A percentile compares a stretch with the other conserved stretches of the same genome.
Conservation (phyloP, 2,329 filamentous ascomycete genomes). For the Aureobasidium pullulans region DNA sequence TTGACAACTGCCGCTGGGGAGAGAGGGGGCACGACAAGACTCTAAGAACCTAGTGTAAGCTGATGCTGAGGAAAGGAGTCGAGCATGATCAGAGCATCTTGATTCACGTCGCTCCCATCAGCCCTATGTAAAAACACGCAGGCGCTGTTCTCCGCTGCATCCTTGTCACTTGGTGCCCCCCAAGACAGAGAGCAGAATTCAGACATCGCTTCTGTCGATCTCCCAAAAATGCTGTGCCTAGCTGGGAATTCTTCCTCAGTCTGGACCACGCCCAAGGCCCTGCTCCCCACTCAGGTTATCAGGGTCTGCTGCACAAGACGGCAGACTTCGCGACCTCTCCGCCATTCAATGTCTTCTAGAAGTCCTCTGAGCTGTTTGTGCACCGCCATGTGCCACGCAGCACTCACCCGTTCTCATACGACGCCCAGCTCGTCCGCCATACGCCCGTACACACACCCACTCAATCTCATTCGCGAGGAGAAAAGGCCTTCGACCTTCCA, state of each 20-base stretch:
- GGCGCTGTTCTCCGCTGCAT: not conserved
- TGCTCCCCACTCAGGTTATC: not conserved
- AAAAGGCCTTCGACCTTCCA: not conserved
- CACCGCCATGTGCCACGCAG: constrained; percentile 3
- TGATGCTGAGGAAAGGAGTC: constrained; percentile 12
- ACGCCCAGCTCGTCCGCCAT: not conserved
- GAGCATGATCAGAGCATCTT: not conserved
- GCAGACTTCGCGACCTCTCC: not conserved
- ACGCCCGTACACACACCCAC: not conserved
- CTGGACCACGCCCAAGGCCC: not conserved
- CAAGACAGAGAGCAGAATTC: not conserved
- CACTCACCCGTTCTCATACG: not conserved
- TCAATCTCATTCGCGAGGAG: not conserved
- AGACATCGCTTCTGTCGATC: not conserved
- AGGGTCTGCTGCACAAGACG: not conserved
- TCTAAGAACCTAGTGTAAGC: not conserved
- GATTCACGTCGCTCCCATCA: constrained; percentile 2
- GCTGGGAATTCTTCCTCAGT: not conserved
- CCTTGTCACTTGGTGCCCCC: not conserved
- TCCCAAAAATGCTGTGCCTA: constrained; percentile 1
- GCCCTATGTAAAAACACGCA: constrained; percentile 6
- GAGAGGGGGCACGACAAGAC: not conserved
- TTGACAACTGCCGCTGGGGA: constrained; percentile 6
- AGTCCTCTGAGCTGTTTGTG: not conserved
- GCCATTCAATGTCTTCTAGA: not conserved